phyloP scores from a whole-genome alignment of 2,329 filamentous ascomycete species.

The Aureobasidium sp. region DNA sequence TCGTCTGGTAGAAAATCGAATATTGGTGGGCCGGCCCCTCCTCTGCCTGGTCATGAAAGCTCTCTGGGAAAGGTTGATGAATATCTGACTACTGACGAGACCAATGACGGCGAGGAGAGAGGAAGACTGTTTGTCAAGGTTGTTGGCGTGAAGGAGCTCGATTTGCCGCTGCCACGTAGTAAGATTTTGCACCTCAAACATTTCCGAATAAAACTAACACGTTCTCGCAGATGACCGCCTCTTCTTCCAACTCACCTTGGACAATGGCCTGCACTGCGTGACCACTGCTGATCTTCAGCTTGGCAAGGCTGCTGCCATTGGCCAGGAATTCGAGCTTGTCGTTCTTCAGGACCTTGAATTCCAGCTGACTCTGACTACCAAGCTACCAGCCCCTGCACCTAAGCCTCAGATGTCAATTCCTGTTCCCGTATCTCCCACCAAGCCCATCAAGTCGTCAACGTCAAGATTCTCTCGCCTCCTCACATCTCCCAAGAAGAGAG shows the following conservation, averaged over 20 bases:
- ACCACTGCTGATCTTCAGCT: conserved; percentile 94
- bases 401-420: conserved; percentile 30
- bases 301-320: conserved; percentile 85
- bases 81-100: conserved; percentile 45
- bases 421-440: conserved; percentile 51
- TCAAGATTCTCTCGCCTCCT: conserved; percentile 89
- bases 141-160: conserved; percentile 93
- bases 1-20: conserved; percentile 39
- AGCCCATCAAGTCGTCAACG: conserved; percentile 55
- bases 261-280: conserved; percentile 96
- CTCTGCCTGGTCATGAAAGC: conserved; percentile 80
- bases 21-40: conserved; percentile 54
- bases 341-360: conserved; percentile 98
- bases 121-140: conserved; percentile 96
- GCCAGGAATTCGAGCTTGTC: conserved; percentile 95
- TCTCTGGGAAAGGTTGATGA: conserved; percentile 60
- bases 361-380: conserved; percentile 92
- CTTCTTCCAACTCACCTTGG: conserved; percentile 93
- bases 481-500: conserved; percentile 91
- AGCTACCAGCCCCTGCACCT: conserved; percentile 60
- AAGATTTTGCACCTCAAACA: conserved; percentile 34
- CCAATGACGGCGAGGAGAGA: conserved; percentile 76
- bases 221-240: conserved; percentile 65
- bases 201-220: conserved; percentile 25
- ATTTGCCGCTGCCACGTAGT: conserved; percentile 86